Evolutionary conservation across 345 rosid species (phyloP).

Genomic region (Cardamine chenopodiifolia): DNA sequence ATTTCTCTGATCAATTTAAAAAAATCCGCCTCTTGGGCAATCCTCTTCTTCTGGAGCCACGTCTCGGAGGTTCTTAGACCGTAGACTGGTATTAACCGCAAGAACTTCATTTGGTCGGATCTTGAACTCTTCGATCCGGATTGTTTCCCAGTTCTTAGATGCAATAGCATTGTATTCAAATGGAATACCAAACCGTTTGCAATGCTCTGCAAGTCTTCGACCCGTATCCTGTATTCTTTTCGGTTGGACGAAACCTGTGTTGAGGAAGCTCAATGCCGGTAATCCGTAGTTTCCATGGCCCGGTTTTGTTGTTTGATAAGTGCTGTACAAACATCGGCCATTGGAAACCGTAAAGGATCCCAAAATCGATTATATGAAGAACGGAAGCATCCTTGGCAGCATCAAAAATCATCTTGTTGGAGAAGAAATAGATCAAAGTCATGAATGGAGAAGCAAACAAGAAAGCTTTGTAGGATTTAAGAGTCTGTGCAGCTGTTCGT

Average conservation of each 20-base stretch:
- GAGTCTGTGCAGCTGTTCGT: constrained; percentile 61
- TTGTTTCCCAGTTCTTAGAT: constrained; percentile 69
- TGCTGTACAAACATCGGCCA: constrained; percentile 82
- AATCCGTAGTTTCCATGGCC: constrained; percentile 70
- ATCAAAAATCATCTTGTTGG: constrained; percentile 52
- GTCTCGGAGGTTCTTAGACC: constrained; percentile 60
- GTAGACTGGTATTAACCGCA: constrained; percentile 57
- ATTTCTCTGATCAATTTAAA: constrained; percentile 60
- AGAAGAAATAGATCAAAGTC: constrained; percentile 60
- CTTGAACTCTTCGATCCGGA: constrained; percentile 67
- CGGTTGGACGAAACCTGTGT: constrained; percentile 69
- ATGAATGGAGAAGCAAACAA: constrained; percentile 62
- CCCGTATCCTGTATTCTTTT: constrained; percentile 75
- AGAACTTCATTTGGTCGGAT: constrained; percentile 57
- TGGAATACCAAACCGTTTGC: constrained; percentile 69
- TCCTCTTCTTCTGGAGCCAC: constrained; percentile 58
- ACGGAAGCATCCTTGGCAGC: constrained; percentile 56
- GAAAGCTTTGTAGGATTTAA: constrained; percentile 60
- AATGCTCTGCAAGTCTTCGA: constrained; percentile 61
- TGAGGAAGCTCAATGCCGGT: constrained; percentile 90
- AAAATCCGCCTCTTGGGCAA: constrained; percentile 62
- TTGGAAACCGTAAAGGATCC: constrained; percentile 80
- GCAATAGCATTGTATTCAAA: constrained; percentile 72
- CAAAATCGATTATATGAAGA: constrained; percentile 87
- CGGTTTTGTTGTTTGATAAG: constrained; percentile 48